Evolutionary conservation across 768 basidiomycete genomes (phyloP).

Genomic region (Coprinopsis marcescibilis): DNA sequence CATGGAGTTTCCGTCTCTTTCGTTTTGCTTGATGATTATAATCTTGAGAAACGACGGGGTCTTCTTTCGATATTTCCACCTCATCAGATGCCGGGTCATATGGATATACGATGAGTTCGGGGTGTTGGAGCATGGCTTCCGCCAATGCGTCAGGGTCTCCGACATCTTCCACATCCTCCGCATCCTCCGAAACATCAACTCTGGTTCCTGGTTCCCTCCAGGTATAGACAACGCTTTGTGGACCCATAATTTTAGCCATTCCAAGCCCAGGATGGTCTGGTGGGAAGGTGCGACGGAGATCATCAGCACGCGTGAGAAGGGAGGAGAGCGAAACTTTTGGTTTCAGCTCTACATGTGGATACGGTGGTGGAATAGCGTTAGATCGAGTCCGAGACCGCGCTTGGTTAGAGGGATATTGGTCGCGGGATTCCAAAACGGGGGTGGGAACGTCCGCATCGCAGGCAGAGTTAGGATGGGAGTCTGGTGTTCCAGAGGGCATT

Average conservation of each 20-base stretch:
- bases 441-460: no score
- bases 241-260: slow-evolving; percentile 64
- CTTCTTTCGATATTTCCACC: slow-evolving; percentile 15
- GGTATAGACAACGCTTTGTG: slow-evolving; percentile 69
- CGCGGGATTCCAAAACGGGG: no score
- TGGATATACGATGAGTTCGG: slow-evolving; percentile 54
- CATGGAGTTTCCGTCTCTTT: slow-evolving; percentile 8
- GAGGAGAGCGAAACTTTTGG: slow-evolving; percentile 37
- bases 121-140: slow-evolving; percentile 51
- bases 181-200: neutral
- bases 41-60: neutral
- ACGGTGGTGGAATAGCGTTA: no score
- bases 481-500: no score
- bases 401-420: no score
- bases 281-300: slow-evolving; percentile 51
- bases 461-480: no score
- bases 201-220: slow-evolving; percentile 57
- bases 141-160: slow-evolving; percentile 41
- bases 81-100: slow-evolving; percentile 22
- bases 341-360: no score
- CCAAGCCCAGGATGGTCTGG: slow-evolving; percentile 50
- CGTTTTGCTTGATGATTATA: slow-evolving; percentile 2
- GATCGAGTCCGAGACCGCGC: no score
- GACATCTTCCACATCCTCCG: neutral
- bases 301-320: slow-evolving; percentile 54